A percentile compares a stretch with the other conserved stretches of the same genome.
Conservation (phyloP, 2,329 filamentous ascomycete genomes). For the Chaetomiaceae sp. region DNA sequence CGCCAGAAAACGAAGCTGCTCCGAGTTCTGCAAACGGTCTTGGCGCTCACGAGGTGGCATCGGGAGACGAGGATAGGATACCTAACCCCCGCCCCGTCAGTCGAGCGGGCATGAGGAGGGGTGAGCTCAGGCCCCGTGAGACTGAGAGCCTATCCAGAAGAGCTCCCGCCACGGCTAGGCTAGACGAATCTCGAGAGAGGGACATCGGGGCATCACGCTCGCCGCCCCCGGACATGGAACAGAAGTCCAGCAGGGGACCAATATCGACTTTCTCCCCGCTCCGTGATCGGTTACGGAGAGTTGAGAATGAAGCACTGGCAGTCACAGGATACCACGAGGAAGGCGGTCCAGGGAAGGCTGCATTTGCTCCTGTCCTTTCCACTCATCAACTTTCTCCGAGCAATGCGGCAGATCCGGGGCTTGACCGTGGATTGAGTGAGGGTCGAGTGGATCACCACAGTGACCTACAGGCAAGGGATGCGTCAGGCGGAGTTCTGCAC, state of each 20-base stretch:
- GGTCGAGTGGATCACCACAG: too few relatives aligned
- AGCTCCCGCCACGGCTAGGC: constrained; percentile 43
- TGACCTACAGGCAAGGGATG: constrained; percentile 29
- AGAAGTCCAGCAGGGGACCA: constrained; percentile 29
- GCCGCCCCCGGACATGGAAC: constrained; percentile 38
- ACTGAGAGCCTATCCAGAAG: constrained; percentile 41
- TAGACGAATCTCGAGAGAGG: constrained; percentile 49
- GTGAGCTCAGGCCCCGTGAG: constrained; percentile 44
- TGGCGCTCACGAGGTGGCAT: constrained; percentile 11
- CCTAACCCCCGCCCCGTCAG: constrained; percentile 14
- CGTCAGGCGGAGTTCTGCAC: constrained; percentile 46
- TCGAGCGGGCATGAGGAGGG: constrained; percentile 41
- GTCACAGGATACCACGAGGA: too few relatives aligned
- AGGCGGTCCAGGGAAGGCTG: not conserved
- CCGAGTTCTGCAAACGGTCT: too few relatives aligned
- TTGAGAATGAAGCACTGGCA: not conserved
- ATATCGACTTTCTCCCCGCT: constrained; percentile 17
- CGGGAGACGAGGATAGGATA: constrained; percentile 15
- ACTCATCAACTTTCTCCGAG: not conserved
- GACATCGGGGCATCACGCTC: constrained; percentile 42
- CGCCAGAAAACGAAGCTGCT: too few relatives aligned
- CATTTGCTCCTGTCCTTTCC: not conserved
- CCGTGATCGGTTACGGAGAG: constrained; percentile 8
- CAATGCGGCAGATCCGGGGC: not conserved
- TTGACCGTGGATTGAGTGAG: too few relatives aligned